A percentile compares a stretch with the other conserved stretches of the same genome.
Conservation (phyloP, 768 basidiomycete genomes). For the Myochromella boudieri region DNA sequence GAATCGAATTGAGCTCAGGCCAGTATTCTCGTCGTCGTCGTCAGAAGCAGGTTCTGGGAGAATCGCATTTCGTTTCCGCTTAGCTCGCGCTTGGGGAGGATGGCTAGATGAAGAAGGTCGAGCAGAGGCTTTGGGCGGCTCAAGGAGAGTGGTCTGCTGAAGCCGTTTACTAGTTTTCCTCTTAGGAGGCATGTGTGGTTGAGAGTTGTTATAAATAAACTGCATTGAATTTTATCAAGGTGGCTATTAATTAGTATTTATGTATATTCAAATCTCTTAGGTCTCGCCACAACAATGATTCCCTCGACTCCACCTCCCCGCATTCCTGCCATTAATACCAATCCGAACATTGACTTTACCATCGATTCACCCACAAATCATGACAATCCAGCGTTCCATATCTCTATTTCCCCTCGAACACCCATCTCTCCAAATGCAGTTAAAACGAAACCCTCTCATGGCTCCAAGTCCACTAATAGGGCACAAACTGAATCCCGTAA, state of each 20-base stretch:
- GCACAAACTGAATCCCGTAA: constrained; percentile 66
- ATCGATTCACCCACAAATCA: constrained; percentile 9
- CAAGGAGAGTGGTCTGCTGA: constrained; percentile 45
- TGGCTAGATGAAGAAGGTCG: constrained; percentile 15
- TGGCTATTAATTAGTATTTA: too few species aligned
- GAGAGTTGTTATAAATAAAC: background rate
- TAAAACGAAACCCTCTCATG: constrained; percentile 15
- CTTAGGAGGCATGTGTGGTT: constrained; percentile 16
- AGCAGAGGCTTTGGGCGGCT: constrained; percentile 30
- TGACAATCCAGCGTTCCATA: constrained; percentile 23
- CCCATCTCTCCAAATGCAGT: constrained; percentile 22
- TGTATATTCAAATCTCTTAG: too few species aligned
- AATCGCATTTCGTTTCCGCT: constrained; percentile 15
- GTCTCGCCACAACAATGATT: constrained; percentile 1
- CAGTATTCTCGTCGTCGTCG: constrained; percentile 21
- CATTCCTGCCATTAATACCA: constrained; percentile 12
- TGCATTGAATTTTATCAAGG: too few species aligned
- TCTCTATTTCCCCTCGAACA: constrained; percentile 24
- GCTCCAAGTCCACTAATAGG: constrained; percentile 31
- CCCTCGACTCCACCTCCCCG: constrained; percentile 8
- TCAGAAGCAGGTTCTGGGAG: constrained; percentile 10
- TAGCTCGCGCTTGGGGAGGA: constrained; percentile 1
- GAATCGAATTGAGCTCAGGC: constrained; percentile 52
- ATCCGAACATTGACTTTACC: too few species aligned
- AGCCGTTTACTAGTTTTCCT: constrained; percentile 24